These are phyloP conservation scores for Paspalum notatum DNA, from an alignment of 176 grass and related monocot genomes.

Conservation along the genomic window DNA sequence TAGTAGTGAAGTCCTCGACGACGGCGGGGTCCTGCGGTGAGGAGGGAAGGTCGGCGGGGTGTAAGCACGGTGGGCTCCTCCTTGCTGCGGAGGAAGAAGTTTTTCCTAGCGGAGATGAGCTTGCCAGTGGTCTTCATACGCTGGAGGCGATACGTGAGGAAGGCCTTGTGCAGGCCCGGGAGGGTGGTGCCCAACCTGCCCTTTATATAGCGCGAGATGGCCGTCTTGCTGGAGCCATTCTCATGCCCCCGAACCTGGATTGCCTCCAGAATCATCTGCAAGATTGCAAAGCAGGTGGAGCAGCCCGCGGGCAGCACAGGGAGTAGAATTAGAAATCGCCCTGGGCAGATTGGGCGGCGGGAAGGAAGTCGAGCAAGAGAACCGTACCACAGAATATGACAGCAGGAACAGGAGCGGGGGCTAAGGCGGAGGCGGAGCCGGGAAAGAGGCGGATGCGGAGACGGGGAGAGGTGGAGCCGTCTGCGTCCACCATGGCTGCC, in stretches of 20 bases:
- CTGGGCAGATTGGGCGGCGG: background rate
- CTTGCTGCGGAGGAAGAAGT: constrained; percentile 46
- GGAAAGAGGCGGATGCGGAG: no score
- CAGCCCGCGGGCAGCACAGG: background rate
- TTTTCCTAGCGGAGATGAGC: constrained; percentile 55
- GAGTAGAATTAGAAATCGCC: background rate
- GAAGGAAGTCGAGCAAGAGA: background rate
- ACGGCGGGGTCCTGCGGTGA: constrained; percentile 28
- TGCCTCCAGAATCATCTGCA: constrained; percentile 80
- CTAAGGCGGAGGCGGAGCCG: no score
- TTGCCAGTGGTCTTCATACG: constrained; percentile 75
- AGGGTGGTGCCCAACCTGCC: constrained; percentile 45
- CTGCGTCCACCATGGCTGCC: constrained; percentile 57
- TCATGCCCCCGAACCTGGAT: constrained; percentile 52
- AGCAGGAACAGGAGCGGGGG: constrained; percentile 41
- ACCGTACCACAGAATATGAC: constrained; percentile 71
- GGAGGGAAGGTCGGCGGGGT: constrained; percentile 5
- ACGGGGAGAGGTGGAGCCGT: constrained; percentile 43
- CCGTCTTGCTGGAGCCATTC: constrained; percentile 60
- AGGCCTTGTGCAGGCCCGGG: constrained; percentile 42
- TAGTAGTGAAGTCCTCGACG: no score
- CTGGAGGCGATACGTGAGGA: constrained; percentile 62
- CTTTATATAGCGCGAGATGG: constrained; percentile 73
- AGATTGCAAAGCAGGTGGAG: background rate
- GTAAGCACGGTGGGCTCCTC: no score